Evolutionary conservation across 345 rosid genomes (phyloP), one percentile per base, ranked within the genome.

Genomic region (Eucalyptus marginata): DNA sequence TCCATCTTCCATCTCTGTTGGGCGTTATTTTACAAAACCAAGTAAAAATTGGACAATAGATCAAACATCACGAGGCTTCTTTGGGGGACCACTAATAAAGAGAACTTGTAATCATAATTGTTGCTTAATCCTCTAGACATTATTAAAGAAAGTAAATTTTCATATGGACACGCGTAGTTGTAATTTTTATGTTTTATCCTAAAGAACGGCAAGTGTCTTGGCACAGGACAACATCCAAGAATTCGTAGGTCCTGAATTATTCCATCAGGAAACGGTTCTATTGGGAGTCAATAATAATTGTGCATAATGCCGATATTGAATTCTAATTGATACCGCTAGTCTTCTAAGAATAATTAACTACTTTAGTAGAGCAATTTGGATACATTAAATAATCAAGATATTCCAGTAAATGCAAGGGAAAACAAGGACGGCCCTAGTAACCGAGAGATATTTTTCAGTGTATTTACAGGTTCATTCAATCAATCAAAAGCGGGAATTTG

Each of bases 1-100:
- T 97, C 99, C 87, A 93, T 93, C 92, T 98, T 98, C 99, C 99
- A 98, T 89, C 93, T 95, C 99, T 98, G 98, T 62, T 14, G 76
- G 76, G 20, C 18, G 9, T 64, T 64, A 64, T n/a, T 64, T 64
- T 29, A n/a, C 76, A 59, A 64, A 14, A 64, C 36, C 76, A 64
- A 64, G 76, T 64, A n/a, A n/a, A n/a, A n/a, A 64, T 14, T 64
- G 76, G 36, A 64, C 76, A 64, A 14, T n/a, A 64, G 20, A 13
- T n/a, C 10, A 64, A 64, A 64, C 76, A n/a, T 64, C 76, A n/a
- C 76, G 8, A n/a, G 16, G 76, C 76, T 64, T 64, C 76, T 13
- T 64, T n/a, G 7, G 36, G 36, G 76, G 36, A n/a, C 76, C 20
- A 7, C 76, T 4, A n/a, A n/a, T n/a, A n/a, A 64, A 64, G 76